Evolutionary conservation across 1,139 yeast genomes (phyloP), one percentile per base, ranked within the genome.

Genomic region (Pichia sp.): DNA sequence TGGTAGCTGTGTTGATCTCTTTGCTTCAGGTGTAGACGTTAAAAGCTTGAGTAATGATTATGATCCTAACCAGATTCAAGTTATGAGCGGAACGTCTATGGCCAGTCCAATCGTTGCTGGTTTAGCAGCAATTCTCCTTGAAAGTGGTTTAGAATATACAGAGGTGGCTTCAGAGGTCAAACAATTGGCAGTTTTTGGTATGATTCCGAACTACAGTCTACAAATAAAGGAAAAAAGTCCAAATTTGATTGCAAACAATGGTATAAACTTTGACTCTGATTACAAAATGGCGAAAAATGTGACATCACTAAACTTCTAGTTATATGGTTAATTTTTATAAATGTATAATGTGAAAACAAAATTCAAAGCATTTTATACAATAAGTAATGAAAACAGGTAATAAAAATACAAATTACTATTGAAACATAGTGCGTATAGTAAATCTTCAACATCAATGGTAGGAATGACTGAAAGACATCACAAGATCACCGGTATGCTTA

Each of bases 1-100:
- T 91, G 96, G 95, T 0, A 68, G 70, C 22, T 86, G 96, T 60
- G 94, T 88, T 4, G 88, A 85, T 56, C 68, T 84, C 1, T 82
- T 84, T 62, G 88, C 95, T 0, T 75, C 91, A 34, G 96, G 96
- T 0, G 83, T 81, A 0, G 66, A 68, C 36, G 79, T 88, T 2
- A 62, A 58, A 40, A 77, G 80, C 52, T 71, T 72, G 11, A 62
- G 59, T n/a, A 58, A 58, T 14, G 42, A 49, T 32, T 35, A 45
- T 9, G 32, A 39, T 8, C 40, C 55, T 32, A 51, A 52, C 17
- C 42, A 49, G 5, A 66, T 76, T 1, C 73, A 67, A 35, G 52
- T 59, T 4, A 69, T 80, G 47, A 78, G 93, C 2, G 96, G 96
- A 0, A 86, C 96, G 0, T 85, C 95, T 1, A 85, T 85, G 86